phyloP scores from a whole-genome alignment of 306 rosid species.

The Lathyrus tuberosus region DNA sequence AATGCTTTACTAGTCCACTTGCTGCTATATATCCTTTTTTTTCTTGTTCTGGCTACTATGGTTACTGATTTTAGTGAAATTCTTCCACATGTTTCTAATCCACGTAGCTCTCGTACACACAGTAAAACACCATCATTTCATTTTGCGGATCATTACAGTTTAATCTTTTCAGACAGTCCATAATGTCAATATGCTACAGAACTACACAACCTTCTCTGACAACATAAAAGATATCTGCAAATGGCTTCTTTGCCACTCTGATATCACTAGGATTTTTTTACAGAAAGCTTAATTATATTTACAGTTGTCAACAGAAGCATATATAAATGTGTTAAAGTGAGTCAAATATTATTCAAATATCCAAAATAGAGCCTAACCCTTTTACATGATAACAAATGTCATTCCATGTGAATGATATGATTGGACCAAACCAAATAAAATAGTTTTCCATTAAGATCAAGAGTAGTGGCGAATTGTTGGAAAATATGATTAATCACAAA shows the following conservation, averaged over 20 bases:
- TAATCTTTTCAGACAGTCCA: background rate
- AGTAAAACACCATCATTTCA: background rate
- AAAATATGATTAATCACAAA: background rate
- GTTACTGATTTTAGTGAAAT: conserved; percentile 10
- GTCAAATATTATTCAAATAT: background rate
- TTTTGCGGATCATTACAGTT: background rate
- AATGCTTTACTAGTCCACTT: too few relatives aligned
- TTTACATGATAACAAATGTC: conserved; percentile 4
- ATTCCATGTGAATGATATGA: background rate
- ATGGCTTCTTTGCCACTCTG: background rate
- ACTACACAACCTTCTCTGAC: background rate
- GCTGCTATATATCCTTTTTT: too few relatives aligned
- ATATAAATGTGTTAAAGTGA: background rate
- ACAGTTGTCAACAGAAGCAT: background rate
- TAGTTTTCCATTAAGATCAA: background rate
- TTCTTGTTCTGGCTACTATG: too few relatives aligned
- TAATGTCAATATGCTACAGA: background rate
- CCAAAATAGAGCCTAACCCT: background rate
- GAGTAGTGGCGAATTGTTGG: background rate
- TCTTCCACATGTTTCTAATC: too few relatives aligned
- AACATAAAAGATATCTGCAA: conserved; percentile 18
- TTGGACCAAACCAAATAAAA: background rate
- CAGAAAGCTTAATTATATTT: background rate
- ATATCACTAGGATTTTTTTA: background rate
- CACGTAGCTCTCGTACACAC: too few relatives aligned